Evolutionary conservation across 352 stramenopile genomes (phyloP), one percentile per base, ranked within the genome.

Genomic region (Aphanomyces stellatus): DNA sequence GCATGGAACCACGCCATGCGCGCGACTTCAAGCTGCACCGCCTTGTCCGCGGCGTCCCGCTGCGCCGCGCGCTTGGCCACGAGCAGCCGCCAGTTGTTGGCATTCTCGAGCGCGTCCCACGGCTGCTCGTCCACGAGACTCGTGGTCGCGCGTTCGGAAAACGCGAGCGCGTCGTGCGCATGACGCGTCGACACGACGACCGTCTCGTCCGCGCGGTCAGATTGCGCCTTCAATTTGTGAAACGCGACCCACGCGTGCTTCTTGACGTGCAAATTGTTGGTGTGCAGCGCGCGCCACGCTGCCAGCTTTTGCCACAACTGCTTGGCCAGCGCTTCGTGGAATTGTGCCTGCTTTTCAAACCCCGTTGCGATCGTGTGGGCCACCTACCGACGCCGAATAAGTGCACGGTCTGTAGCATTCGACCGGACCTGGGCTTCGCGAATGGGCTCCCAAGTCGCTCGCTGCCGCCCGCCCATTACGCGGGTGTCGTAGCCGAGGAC

Each of bases 31-130:
- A 79, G 70, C 17, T 88, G 64, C 8, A 74, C 62, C 19, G 79
- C 72, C 0, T 63, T 68, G 8, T 72, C 57, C 15, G 72, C 64
- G 2, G 86, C 64, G 6, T 79, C 69, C 25, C 83, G 86, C 2
- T 76, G 53, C 0, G 83, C 69, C 24, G 79, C 72, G 3, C 82
- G 78, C 62, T 91, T 93, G 10, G 79, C 64, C 10, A 91, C 80
- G 10, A 93, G 71, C 4, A 81, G 72, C 25, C 62, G 76, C 80
- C 85, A 88, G 64, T 93, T 79, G 53, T 90, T 93, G 3, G 85
- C 82, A 59, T 93, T 93, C 65, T 93, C 85, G 1, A 93, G 68
- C 1, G 78, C 74, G 67, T 93, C 85, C 85, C 85, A 93, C 4
- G 82, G 48, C 34, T 49, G 27, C 30, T 67, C 60, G 27, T 51